A percentile compares a stretch with the other conserved stretches of the same genome.
phyloP scores from a whole-genome alignment of 73 alveolate species.

The Uronychia setigera region DNA sequence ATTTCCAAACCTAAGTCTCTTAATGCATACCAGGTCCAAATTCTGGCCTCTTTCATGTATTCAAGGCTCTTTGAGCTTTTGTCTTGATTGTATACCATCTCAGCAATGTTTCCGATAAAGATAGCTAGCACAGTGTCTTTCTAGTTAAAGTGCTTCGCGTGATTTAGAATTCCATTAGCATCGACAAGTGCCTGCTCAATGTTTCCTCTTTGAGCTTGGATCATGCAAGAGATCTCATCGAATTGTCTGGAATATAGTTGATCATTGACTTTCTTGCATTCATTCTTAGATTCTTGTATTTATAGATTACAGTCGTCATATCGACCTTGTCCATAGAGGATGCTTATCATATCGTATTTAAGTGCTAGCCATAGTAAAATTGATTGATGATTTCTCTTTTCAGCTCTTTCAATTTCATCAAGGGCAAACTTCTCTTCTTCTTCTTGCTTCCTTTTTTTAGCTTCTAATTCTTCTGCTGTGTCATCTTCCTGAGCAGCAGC shows the following conservation, averaged over 20 bases:
- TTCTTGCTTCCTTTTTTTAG: conserved; percentile 36
- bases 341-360: conserved; percentile 30
- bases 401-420: conserved; percentile 21
- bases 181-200: conserved; percentile 28
- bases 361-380: conserved; percentile 45
- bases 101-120: conserved; percentile 44
- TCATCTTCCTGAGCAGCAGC: conserved; percentile 70
- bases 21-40: conserved; percentile 22
- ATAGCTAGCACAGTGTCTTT: conserved; percentile 20
- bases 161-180: conserved; percentile 21
- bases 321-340: conserved; percentile 43
- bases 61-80: conserved; percentile 25
- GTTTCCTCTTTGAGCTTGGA: conserved; percentile 30
- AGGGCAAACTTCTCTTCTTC: conserved; percentile 18
- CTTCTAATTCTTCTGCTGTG: conserved; percentile 64
- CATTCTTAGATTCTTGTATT: conserved; percentile 40
- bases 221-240: conserved; percentile 28
- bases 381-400: conserved; percentile 50
- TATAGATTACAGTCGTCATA: conserved; percentile 49
- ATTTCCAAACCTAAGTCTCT: conserved; percentile 53
- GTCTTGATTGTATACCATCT: conserved; percentile 36
- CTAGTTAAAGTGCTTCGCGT: conserved; percentile 32
- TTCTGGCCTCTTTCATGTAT: conserved; percentile 33
- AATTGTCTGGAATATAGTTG: conserved; percentile 24
- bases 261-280: conserved; percentile 45